Percentiles rank a stretch among this genome's conserved stretches.
Conservation (phyloP, 495 filamentous ascomycete genomes). For the Hypoxylon fragiforme region DNA sequence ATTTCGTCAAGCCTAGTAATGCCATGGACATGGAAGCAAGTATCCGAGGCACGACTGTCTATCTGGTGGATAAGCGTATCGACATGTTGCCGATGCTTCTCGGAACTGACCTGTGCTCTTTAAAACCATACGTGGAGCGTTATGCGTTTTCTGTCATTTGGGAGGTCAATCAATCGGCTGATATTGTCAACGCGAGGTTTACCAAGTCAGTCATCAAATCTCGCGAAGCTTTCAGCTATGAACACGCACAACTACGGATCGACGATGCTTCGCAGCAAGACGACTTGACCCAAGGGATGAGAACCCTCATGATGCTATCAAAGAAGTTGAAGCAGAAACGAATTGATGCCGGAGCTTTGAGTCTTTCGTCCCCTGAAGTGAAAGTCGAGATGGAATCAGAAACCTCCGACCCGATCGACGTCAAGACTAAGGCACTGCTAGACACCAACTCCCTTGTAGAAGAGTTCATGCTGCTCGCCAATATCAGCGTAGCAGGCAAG, state of each 20-base stretch:
- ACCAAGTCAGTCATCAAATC: slow-evolving; percentile 98
- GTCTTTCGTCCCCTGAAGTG: slow-evolving; percentile 93
- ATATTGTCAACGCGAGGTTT: slow-evolving; percentile 80
- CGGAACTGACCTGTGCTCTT: slow-evolving; percentile 92
- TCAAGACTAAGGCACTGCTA: slow-evolving; percentile 91
- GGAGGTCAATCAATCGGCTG: slow-evolving; percentile 85
- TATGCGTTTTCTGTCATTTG: slow-evolving; percentile 95
- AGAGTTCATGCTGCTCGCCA: slow-evolving; percentile 99
- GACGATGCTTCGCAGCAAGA: slow-evolving; percentile 85
- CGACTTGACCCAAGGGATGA: slow-evolving; percentile 87
- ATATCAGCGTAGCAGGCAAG: slow-evolving; percentile 86
- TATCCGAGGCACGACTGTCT: slow-evolving; percentile 92
- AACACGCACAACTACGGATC: slow-evolving; percentile 89
- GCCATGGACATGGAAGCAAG: slow-evolving; percentile 96
- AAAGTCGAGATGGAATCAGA: slow-evolving; percentile 91
- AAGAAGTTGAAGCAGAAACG: slow-evolving; percentile 94
- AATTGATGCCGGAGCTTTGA: slow-evolving; percentile 92
- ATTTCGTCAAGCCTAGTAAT: slow-evolving; percentile 96
- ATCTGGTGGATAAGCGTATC: slow-evolving; percentile 97
- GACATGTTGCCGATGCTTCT: slow-evolving; percentile 97
- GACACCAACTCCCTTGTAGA: slow-evolving; percentile 97
- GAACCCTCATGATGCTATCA: slow-evolving; percentile 81
- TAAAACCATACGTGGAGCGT: slow-evolving; percentile 96
- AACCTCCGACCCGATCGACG: slow-evolving; percentile 92
- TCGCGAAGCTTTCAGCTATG: slow-evolving; percentile 97